Evolutionary conservation across 345 rosid genomes (phyloP).

Genomic region (Mangifera indica): DNA sequence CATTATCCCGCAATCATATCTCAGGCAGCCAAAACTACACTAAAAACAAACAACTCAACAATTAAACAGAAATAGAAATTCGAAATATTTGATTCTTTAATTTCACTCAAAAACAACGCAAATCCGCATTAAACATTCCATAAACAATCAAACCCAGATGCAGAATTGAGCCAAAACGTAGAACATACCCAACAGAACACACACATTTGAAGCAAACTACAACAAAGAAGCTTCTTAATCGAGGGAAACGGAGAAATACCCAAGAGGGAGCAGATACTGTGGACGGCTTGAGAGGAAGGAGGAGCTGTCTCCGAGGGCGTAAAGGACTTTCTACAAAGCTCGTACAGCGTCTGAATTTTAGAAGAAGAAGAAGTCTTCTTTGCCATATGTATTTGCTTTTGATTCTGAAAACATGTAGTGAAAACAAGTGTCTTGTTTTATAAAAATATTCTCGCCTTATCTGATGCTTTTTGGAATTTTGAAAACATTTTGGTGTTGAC

Average conservation of each 20-base stretch:
- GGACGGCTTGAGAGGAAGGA: slow-evolving; percentile 44
- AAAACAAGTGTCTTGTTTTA: slow-evolving; percentile 19
- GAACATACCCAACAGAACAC: neutral
- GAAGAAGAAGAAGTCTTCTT: slow-evolving; percentile 43
- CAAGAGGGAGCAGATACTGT: slow-evolving; percentile 58
- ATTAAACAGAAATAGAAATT: too few relatives aligned
- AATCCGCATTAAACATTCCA: slow-evolving; percentile 19
- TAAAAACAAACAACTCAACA: neutral
- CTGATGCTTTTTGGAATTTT: slow-evolving; percentile 46
- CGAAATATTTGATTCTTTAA: neutral
- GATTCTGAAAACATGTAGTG: slow-evolving; percentile 20
- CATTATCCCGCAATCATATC: neutral
- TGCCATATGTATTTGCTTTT: slow-evolving; percentile 42
- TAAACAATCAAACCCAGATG: slow-evolving; percentile 21
- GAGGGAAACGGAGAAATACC: slow-evolving; percentile 42
- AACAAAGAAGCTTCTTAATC: neutral
- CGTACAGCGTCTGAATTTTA: slow-evolving; percentile 66
- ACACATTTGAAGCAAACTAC: neutral
- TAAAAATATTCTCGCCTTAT: slow-evolving; percentile 36
- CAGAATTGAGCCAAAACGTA: slow-evolving; percentile 17
- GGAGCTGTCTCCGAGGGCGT: slow-evolving; percentile 53
- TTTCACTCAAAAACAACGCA: slow-evolving; percentile 16
- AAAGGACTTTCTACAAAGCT: slow-evolving; percentile 57
- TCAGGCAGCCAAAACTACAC: neutral
- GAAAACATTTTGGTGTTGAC: slow-evolving; percentile 34